Conservation (phyloP, 106 monocot species). For the Acorus gramineus region DNA sequence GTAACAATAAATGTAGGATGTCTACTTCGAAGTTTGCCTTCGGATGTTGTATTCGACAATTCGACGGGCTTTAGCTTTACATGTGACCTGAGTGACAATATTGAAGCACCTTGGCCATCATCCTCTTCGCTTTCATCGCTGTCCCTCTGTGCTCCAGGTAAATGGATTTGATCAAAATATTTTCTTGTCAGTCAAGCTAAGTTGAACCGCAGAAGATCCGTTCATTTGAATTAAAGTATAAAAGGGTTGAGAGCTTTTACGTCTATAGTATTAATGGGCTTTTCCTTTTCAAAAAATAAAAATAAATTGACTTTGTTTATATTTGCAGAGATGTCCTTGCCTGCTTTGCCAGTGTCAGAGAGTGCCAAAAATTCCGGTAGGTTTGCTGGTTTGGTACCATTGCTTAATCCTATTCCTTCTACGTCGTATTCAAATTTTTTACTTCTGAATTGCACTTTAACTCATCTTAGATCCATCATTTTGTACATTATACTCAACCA, state of each 20-base stretch:
- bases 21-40: constrained; percentile 84
- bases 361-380: constrained; percentile 51
- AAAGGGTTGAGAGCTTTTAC: too few species aligned
- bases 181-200: too few species aligned
- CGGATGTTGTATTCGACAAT: constrained; percentile 86
- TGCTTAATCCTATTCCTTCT: neutral
- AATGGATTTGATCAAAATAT: constrained; percentile 1
- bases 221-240: too few species aligned
- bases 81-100: constrained; percentile 95
- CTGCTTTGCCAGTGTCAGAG: constrained; percentile 56
- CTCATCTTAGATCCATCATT: too few species aligned
- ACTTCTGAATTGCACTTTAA: too few species aligned
- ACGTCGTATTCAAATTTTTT: too few species aligned
- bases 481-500: too few species aligned
- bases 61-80: constrained; percentile 86
- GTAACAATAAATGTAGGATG: constrained; percentile 51
- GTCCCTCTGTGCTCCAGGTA: constrained; percentile 95
- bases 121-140: constrained; percentile 85
- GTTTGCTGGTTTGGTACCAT: neutral
- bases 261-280: too few species aligned
- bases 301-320: too few species aligned
- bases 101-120: constrained; percentile 97
- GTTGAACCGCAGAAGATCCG: too few species aligned
- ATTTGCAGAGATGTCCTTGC: constrained; percentile 89
- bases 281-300: too few species aligned